Evolutionary conservation across 768 basidiomycete species (phyloP), one percentile per base, ranked within the genome.

Genomic region (Boletus rubropictus): DNA sequence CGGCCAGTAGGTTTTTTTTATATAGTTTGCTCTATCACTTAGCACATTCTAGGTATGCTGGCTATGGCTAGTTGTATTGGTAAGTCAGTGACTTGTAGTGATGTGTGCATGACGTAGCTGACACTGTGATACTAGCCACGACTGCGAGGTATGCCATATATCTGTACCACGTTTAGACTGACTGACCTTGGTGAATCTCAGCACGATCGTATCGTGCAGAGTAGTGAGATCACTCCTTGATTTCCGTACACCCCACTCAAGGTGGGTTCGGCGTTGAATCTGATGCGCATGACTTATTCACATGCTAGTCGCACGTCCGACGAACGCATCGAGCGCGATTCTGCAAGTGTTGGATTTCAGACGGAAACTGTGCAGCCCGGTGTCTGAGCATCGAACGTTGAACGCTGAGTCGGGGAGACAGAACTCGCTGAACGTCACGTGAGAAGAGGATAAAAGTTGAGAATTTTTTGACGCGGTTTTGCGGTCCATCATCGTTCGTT

Each of bases 121-220:
- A 58, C 43, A 14, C 21, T 32, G n/a, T 27, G 12, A 14, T 9
- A 5, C 4, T 17, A 57, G 56, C 48, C 25, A 14, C 42, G 5
- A 31, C 18, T 27, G 20, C 28, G 10, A 42, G 20, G 40, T 42
- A 42, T 21, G 8, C 39, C 8, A 15, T 21, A 21, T 14, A 9
- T 42, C 3, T 41, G 7, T 18, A 31, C n/a, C 14, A 21, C 2
- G 10, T 1, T 21, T 9, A 7, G 15, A 9, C 15, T 21, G 6
- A n/a, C 15, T n/a, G 9, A 27, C 11, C 17, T n/a, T 18, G 39
- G 29, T 29, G 8, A 21, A 31, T 10, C 18, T 8, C 18, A 42
- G 40, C 18, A 21, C 14, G 7, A 20, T 41, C 8, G 39, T 29
- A 41, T 41, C 39, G 3, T 41, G 39, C n/a, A 29, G 27, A 20